Evolutionary conservation across 768 basidiomycete genomes (phyloP).

Genomic region (Clavulina sp.): DNA sequence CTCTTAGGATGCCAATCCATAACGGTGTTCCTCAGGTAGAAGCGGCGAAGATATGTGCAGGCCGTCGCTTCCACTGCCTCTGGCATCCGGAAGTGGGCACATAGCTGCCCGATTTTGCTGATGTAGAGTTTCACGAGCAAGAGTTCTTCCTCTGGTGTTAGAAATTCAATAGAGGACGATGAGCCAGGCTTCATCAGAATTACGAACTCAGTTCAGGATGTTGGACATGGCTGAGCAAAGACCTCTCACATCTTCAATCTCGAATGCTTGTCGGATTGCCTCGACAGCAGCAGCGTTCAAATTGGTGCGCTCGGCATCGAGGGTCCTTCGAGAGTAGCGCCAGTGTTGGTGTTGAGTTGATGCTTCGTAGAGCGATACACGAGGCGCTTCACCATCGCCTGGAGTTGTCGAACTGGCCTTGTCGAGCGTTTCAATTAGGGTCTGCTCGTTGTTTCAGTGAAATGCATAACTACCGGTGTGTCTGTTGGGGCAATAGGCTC

Average conservation of each 20-base stretch:
- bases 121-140: slow-evolving; percentile 79
- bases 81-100: slow-evolving; percentile 69
- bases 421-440: too few species aligned
- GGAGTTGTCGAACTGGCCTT: too few species aligned
- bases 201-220: slow-evolving; percentile 14
- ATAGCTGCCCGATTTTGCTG: slow-evolving; percentile 70
- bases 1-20: slow-evolving; percentile 99
- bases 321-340: slow-evolving; percentile 61
- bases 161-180: slow-evolving; percentile 52
- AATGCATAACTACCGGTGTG: too few species aligned
- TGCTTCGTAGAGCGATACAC: slow-evolving; percentile 53
- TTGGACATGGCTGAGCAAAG: slow-evolving; percentile 13
- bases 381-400: too few species aligned
- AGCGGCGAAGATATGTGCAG: slow-evolving; percentile 80
- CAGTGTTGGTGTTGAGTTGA: slow-evolving; percentile 77
- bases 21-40: slow-evolving; percentile 93
- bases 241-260: slow-evolving; percentile 51
- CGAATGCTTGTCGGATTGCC: slow-evolving; percentile 59
- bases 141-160: slow-evolving; percentile 67
- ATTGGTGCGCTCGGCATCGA: slow-evolving; percentile 39
- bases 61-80: slow-evolving; percentile 91
- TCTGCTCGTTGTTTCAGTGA: too few species aligned
- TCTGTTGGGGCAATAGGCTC: too few species aligned
- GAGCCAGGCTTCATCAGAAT: slow-evolving; percentile 55
- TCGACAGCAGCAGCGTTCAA: slow-evolving; percentile 63